Conservation (phyloP, 2,329 filamentous ascomycete species). For the Aureobasidium sp. region DNA sequence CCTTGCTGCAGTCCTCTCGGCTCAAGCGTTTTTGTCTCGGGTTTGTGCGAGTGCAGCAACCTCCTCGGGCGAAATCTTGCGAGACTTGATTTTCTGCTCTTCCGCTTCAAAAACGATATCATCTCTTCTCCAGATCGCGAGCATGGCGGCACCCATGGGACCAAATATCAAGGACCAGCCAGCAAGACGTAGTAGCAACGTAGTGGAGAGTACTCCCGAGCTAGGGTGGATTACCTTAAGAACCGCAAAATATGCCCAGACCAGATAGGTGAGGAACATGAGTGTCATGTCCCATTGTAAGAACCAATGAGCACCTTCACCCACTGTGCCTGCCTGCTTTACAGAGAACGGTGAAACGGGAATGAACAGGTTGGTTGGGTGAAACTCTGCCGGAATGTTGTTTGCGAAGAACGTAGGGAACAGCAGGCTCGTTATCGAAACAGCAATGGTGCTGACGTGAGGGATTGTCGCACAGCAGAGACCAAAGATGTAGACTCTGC, state of each 20-base stretch:
- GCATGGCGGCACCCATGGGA: slow-evolving; percentile 1
- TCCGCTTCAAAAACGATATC: neutral
- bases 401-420: neutral
- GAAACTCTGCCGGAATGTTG: neutral
- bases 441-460: neutral
- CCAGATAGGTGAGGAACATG: neutral
- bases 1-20: neutral
- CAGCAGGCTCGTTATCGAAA: neutral
- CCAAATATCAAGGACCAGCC: neutral
- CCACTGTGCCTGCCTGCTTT: neutral
- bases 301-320: slow-evolving; percentile 12
- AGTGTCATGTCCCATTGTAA: slow-evolving; percentile 12
- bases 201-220: neutral
- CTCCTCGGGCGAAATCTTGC: neutral
- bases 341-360: neutral
- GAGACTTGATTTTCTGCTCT: neutral
- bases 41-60: neutral
- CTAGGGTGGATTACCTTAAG: neutral
- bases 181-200: neutral
- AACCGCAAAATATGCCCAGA: neutral
- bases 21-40: neutral
- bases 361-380: neutral
- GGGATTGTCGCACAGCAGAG: neutral
- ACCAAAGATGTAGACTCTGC: slow-evolving; percentile 1
- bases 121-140: slow-evolving; percentile 8